phyloP scores from a whole-genome alignment of 1,284 basidiomycete genomes.

The Puccinia hordei region DNA sequence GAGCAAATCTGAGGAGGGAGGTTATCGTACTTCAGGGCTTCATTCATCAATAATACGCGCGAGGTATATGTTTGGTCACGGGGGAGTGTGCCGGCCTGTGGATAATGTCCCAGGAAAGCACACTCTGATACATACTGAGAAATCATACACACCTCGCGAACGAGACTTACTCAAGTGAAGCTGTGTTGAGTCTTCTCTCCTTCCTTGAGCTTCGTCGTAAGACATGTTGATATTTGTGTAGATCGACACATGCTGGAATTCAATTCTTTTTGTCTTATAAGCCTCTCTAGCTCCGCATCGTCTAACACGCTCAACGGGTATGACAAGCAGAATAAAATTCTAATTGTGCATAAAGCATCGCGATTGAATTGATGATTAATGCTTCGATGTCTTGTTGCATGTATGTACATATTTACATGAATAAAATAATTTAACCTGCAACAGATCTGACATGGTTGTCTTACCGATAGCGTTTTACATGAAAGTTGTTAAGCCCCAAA shows the following conservation, averaged over 20 bases:
- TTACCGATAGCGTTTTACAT: background rate
- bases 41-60: background rate
- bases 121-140: background rate
- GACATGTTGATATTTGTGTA: background rate
- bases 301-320: background rate
- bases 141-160: background rate
- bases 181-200: background rate
- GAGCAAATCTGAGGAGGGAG: background rate
- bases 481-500: too few relatives aligned
- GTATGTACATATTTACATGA: background rate
- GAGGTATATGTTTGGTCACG: too few relatives aligned
- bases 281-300: slow-evolving; percentile 2
- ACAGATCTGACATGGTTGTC: background rate
- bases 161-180: background rate
- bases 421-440: too few relatives aligned
- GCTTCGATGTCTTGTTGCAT: background rate
- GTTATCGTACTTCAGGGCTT: background rate
- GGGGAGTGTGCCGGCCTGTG: too few relatives aligned
- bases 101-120: background rate
- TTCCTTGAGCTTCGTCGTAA: too few relatives aligned
- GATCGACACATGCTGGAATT: background rate
- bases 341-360: background rate
- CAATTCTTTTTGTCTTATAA: background rate
- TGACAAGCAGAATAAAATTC: background rate
- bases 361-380: slow-evolving; percentile 19